Percentiles rank a stretch among this genome's conserved stretches.
These are phyloP conservation scores for Talaromyces proteolyticus DNA, from an alignment of 495 filamentous ascomycete species.

Conservation along the genomic window DNA sequence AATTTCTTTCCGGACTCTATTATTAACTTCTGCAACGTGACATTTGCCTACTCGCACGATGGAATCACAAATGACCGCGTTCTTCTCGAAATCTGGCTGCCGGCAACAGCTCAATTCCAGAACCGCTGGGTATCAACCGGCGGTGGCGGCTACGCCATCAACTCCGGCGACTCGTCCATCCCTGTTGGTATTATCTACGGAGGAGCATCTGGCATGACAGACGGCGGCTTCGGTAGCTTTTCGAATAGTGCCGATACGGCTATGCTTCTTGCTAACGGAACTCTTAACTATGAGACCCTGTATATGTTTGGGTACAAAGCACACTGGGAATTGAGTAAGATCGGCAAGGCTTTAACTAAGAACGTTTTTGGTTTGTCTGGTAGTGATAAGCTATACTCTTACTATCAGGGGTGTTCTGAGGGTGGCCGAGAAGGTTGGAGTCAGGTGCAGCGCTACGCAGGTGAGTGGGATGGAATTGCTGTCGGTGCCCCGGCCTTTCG, in stretches of 20 bases:
- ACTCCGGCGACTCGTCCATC: conserved; percentile 26
- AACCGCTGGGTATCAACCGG: conserved; percentile 39
- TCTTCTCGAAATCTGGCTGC: conserved; percentile 32
- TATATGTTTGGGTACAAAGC: conserved; percentile 42
- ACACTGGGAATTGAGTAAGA: conserved; percentile 15
- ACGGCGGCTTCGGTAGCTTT: conserved; percentile 44
- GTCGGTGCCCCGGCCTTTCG: conserved; percentile 49
- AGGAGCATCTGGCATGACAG: conserved; percentile 36
- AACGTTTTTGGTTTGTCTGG: conserved; percentile 21
- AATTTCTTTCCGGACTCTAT: conserved; percentile 13
- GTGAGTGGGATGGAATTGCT: conserved; percentile 44
- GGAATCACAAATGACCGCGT: conserved; percentile 25
- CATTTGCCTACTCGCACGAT: conserved; percentile 36
- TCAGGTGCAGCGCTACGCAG: conserved; percentile 46
- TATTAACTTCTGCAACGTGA: conserved; percentile 38
- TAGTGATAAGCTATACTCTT: conserved; percentile 39
- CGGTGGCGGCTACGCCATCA: conserved; percentile 40
- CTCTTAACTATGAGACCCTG: conserved; percentile 32
- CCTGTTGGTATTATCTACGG: conserved; percentile 36
- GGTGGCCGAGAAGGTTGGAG: conserved; percentile 48
- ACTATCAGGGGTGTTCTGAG: conserved; percentile 48
- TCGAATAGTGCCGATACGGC: conserved; percentile 21
- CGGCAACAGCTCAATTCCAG: conserved; percentile 28
- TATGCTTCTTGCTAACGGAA: conserved; percentile 35
- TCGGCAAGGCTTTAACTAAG: conserved; percentile 33